Base-by-base conservation (phyloP, 257 asterid species). In the Solanum pinnatisectum region DNA sequence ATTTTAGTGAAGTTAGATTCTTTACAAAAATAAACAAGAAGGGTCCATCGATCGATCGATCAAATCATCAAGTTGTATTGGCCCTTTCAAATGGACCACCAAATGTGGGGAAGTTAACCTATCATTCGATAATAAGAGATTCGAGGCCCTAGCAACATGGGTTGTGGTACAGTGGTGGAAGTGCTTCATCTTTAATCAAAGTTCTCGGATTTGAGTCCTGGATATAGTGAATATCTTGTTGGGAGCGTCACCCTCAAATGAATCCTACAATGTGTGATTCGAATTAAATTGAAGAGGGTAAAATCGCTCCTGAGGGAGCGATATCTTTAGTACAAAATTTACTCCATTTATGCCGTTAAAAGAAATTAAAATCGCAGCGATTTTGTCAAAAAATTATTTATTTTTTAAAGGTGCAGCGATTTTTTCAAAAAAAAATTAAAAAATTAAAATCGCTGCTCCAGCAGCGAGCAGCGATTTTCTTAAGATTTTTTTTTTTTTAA, bases 81-180 rank as follows among this genome's bases (percentile, higher is more conserved):
- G 85, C 68, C 85, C 85, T 46, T 46, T 30, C 85, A 81, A 79
- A 46, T 46, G 85, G 85, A 46, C 85, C 85, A 81, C 37, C 40
- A 10, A 9, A 46, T 81, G 85, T 44, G 27, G 67, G 85, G 84
- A 79, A 27, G 85, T 22, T 79, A 79, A 27, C 27, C 30, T 44
- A 81, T 46, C 40, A 46, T 81, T 79, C 18, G 42, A 81, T 81
- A 46, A 32, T 46, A 78, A 42, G 65, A 27, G 39, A 27, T 78
- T 78, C 14, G n/a, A 2, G 27, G 65, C 4, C 40, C n/a, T 4
- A 52, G 0, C n/a, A 52, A 18, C 0, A 16, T 2, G 25, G 0
- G 1, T 56, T 3, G 4, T 18, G 10, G 2, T 18, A 18, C 0
- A 18, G 10, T 56, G 5, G 0, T 7, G 25, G 0, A 2, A 7